Evolutionary conservation across 768 basidiomycete genomes (phyloP).

Genomic region (Cystofilobasidium bisporidii): DNA sequence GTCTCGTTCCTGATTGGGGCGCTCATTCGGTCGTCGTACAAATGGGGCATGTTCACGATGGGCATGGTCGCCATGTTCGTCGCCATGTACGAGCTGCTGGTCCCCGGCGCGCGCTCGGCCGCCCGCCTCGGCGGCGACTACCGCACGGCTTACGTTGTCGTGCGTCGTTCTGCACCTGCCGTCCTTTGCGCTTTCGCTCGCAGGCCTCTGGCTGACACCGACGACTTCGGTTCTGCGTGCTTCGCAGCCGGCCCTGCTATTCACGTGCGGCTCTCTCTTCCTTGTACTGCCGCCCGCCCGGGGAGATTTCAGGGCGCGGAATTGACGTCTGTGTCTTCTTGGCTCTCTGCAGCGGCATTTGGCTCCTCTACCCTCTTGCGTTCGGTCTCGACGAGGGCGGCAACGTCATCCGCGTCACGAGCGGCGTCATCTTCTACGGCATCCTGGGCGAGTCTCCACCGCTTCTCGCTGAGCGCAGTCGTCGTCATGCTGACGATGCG

Average conservation of each 20-base stretch:
- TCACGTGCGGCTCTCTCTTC: neutral
- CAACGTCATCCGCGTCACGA: constrained; percentile 47
- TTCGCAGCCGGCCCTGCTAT: neutral
- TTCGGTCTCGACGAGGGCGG: constrained; percentile 50
- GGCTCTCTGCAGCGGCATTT: constrained; percentile 44
- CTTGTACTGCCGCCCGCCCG: neutral
- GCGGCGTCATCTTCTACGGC: constrained; percentile 47
- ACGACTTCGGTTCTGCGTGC: neutral
- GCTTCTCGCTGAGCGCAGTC: too few relatives aligned
- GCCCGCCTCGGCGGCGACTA: constrained; percentile 34
- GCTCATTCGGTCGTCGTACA: constrained; percentile 48
- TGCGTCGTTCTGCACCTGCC: constrained; percentile 42
- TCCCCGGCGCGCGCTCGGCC: constrained; percentile 35
- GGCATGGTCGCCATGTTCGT: constrained; percentile 47
- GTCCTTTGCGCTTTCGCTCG: too few relatives aligned
- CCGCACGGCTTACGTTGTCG: constrained; percentile 37
- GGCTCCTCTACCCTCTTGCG: constrained; percentile 53
- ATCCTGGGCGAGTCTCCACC: constrained; percentile 37
- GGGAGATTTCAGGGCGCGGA: neutral
- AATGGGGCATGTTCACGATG: constrained; percentile 48
- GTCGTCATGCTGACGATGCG: too few relatives aligned
- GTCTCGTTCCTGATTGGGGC: constrained; percentile 47
- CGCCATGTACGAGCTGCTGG: constrained; percentile 44
- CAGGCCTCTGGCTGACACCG: neutral
- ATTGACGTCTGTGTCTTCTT: neutral